Evolutionary conservation across 2,329 filamentous ascomycete species (phyloP), one percentile per base, ranked within the genome.

Genomic region (Diplodia corticola): DNA sequence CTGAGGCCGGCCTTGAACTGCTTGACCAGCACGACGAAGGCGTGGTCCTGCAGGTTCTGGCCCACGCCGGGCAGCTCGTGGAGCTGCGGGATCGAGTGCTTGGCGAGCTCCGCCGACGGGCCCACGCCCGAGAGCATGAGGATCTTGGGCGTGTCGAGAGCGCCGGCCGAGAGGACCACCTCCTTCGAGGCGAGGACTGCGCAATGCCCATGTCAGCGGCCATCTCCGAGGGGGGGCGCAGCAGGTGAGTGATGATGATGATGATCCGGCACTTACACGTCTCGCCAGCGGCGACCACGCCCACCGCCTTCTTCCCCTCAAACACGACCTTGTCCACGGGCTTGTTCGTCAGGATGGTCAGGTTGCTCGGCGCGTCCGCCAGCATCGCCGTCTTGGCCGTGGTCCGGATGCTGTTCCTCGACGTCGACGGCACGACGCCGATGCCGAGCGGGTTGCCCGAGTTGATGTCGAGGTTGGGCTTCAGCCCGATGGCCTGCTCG

Each of bases 371-470:
- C 0, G 71, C 51, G 3, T 75, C 70, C 1, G 69, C 68, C 12
- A 88, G 69, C 53, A 87, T 75, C 67, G 86, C 85, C 1, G 67
- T 71, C n/a, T 77, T 77, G 0, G 86, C 82, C 0, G 85, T 88
- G 0, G 80, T 81, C 20, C 85, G 77, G 9, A 78, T 59, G 0
- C 84, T 85, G 7, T 81, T 76, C 28, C 78, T 71, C n/a, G 82
- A 78, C 12, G 84, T 85, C 54, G 81, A 83, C 68, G 85, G 81
- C 17, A 80, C 71, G 50, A 83, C 74, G 1, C 80, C 80, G 75
- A 88, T 81, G 3, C 87, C 87, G 33, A 88, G 77, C 0, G 84
- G 85, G 70, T 88, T 80, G 0, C 86, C 86, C 7, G 82, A 84
- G 68, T 88, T 88, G 46, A 85, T 80, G 68, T 88, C 86, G 0